Base-by-base conservation (phyloP, 163 green algal genomes). In the Scenedesmus sp. region DNA sequence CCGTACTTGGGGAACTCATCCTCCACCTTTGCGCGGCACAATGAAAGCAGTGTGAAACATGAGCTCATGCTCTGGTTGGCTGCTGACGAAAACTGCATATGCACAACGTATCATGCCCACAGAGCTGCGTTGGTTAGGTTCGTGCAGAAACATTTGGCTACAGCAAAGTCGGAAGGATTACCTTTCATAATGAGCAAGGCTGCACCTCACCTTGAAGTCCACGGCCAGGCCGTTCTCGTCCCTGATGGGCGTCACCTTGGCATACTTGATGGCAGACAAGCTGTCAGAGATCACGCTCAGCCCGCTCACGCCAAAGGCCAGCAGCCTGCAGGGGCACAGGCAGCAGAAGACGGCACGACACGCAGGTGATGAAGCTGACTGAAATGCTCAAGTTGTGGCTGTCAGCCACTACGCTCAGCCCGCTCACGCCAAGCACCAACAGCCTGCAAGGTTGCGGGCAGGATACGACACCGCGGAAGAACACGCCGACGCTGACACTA, bases 201-300 rank as follows among this genome's bases (percentile, higher is more conserved):
- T 9, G 10, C 20, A 0, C 82, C 62, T 16, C 82, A 92, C 88
- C 81, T 91, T 93, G 92, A 97, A 97, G 84, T 96, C 93, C 8
- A 87, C 77, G 12, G 93, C 94, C 15, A 97, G 55, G 66, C 95
- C 95, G 7, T 82, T 84, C 46, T 95, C 95, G 76, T 96, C 91
- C 52, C 86, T 85, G 15, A 95, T 84, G 16, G 94, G 93, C 20
- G 82, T 91, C 4, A 98, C 96, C 90, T 96, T 96, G 73, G 95
- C 96, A 88, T 97, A 86, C 95, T 98, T 98, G 90, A 98, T 97
- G 74, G 96, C 96, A 8, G 90, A 95, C 62, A 98, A 91, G 56
- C 93, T 96, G 94, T 98, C 96, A 8, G 94, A 92, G 20, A 97
- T 92, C 73, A 97, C 96, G 20, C 90, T 95, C 62, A 97, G 91